phyloP scores from a whole-genome alignment of 2,329 filamentous ascomycete genomes.

The Blastomyces percursus region DNA sequence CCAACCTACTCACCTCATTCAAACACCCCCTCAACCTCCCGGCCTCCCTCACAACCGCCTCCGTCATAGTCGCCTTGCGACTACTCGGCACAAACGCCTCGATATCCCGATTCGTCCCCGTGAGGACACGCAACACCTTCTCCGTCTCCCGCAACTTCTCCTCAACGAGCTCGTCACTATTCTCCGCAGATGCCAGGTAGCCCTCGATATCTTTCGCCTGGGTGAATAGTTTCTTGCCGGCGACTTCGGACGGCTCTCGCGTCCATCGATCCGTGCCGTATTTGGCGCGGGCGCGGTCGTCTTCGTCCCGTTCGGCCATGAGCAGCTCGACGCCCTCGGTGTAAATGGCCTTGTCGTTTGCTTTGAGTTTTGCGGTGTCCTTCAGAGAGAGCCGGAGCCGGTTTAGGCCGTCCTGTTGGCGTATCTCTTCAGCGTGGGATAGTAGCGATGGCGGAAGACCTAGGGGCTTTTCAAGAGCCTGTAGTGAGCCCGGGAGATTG shows the following conservation, averaged over 20 bases:
- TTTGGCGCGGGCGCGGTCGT: conserved; percentile 60
- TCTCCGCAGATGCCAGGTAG: conserved; percentile 65
- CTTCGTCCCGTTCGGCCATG: conserved; percentile 70
- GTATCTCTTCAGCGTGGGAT: conserved; percentile 85
- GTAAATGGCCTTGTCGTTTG: conserved; percentile 65
- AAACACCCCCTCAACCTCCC: conserved; percentile 65
- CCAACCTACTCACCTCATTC: conserved; percentile 74
- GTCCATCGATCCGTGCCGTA: conserved; percentile 83
- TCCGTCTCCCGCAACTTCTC: conserved; percentile 70
- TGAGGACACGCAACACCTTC: conserved; percentile 61
- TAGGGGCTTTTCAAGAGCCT: conserved; percentile 88
- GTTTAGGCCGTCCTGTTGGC: conserved; percentile 77
- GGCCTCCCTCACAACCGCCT: conserved; percentile 68
- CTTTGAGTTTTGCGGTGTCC: conserved; percentile 82
- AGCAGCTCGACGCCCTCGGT: conserved; percentile 73
- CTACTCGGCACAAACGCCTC: conserved; percentile 86
- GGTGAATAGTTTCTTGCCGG: conserved; percentile 61
- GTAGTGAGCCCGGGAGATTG: conserved; percentile 81
- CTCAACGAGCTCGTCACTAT: conserved; percentile 58
- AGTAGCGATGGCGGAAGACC: conserved; percentile 75
- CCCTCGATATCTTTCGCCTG: conserved; percentile 71
- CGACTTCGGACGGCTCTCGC: conserved; percentile 56
- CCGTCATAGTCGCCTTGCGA: conserved; percentile 64
- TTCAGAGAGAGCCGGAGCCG: conserved; percentile 68
- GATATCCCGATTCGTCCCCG: conserved; percentile 66